phyloP scores from a whole-genome alignment of 306 rosid species.

The Cucurbita pepo region DNA sequence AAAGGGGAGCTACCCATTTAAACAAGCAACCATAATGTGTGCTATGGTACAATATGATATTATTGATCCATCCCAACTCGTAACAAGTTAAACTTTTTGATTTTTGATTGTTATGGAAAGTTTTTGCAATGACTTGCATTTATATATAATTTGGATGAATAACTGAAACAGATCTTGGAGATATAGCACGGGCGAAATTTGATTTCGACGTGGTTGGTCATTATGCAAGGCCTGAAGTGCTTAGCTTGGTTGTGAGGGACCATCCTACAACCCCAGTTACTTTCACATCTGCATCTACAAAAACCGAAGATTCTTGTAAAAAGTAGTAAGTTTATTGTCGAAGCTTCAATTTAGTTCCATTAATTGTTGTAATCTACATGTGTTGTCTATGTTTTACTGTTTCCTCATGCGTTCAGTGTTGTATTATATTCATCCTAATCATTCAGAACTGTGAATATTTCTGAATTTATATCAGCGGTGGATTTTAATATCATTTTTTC shows the following conservation, averaged over 20 bases:
- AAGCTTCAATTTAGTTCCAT: neutral
- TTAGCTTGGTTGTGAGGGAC: slow-evolving; percentile 64
- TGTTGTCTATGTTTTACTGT: neutral
- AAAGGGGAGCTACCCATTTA: neutral
- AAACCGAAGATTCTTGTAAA: slow-evolving; percentile 26
- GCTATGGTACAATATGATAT: neutral
- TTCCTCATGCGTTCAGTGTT: neutral
- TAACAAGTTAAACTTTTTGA: neutral
- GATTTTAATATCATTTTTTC: neutral
- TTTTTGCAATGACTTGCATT: neutral
- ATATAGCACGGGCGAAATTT: slow-evolving; percentile 62
- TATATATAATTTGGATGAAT: neutral
- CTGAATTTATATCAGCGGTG: neutral
- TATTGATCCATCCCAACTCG: neutral
- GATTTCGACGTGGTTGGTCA: slow-evolving; percentile 93
- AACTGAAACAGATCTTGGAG: slow-evolving; percentile 54
- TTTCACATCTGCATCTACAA: slow-evolving; percentile 40
- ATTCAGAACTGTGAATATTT: neutral
- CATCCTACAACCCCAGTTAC: slow-evolving; percentile 57
- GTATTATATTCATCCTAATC: neutral
- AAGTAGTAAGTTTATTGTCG: neutral
- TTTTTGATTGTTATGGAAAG: neutral
- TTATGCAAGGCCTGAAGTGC: slow-evolving; percentile 79
- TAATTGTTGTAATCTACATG: neutral
- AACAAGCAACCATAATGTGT: neutral